A percentile compares a stretch with the other conserved stretches of the same genome.
Evolutionary conservation across 129 eudicot genomes (phyloP).

Genomic region (Erigeron canadensis): DNA sequence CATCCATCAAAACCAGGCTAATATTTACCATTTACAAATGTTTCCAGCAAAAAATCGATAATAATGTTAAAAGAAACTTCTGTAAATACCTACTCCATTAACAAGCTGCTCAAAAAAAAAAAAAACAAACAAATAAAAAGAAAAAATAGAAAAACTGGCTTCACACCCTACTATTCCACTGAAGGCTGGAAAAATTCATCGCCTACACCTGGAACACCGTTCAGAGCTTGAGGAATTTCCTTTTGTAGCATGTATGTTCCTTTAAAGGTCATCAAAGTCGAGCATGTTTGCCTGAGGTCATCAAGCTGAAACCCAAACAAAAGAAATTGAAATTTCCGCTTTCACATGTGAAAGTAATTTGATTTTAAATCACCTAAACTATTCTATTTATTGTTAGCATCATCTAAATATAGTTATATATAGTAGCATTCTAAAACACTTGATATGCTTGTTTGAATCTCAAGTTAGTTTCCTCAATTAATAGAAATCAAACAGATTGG

Average conservation of each 20-base stretch:
- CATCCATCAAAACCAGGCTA: conserved; percentile 15
- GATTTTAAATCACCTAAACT: not conserved
- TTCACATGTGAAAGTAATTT: not conserved
- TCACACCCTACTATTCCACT: conserved; percentile 24
- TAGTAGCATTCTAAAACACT: too few relatives aligned
- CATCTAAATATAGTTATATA: too few relatives aligned
- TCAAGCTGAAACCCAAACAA: conserved; percentile 50
- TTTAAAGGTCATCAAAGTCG: conserved; percentile 69
- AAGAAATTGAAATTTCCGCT: not conserved
- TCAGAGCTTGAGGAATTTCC: conserved; percentile 46
- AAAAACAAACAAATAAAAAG: too few relatives aligned
- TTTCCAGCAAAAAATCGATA: conserved; percentile 16
- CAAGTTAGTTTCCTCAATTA: too few relatives aligned
- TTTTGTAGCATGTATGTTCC: conserved; percentile 87
- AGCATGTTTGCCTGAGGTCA: conserved; percentile 50
- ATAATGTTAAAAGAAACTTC: conserved; percentile 1
- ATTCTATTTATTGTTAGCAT: too few relatives aligned
- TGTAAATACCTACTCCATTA: conserved; percentile 21
- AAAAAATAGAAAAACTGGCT: not conserved
- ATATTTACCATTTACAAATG: conserved; percentile 22
- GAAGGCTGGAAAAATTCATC: conserved; percentile 24
- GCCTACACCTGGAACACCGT: conserved; percentile 28
- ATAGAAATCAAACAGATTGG: too few relatives aligned
- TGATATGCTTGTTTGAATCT: too few relatives aligned
- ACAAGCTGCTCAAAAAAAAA: conserved; percentile 16